Base-by-base conservation (phyloP, 306 rosid genomes). In the Quercus suber region DNA sequence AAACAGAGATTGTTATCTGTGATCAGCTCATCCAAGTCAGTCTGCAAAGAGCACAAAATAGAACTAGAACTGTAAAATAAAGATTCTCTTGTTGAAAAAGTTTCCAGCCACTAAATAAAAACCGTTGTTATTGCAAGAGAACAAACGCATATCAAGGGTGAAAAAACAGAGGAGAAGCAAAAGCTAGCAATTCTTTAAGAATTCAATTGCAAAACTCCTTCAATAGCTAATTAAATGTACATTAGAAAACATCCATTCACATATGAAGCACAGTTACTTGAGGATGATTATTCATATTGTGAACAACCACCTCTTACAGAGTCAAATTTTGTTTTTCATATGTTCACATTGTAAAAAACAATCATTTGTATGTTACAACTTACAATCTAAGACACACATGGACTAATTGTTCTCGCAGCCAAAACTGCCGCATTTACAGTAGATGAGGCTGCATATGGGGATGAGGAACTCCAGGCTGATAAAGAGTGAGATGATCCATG, bases 401-500 rank as follows among this genome's bases (percentile, higher is more conserved):
- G 82, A 78, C 49, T 52, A 71, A 78, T 43, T 73, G 79, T 63
- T 79, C 75, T 64, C 53, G 12, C 25, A 81, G 45, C 41, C 12
- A 60, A 75, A 82, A 70, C 52, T 70, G 75, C 25, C 59, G 64
- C 27, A 27, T 30, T 86, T 80, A 90, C 14, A 81, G 81, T 45
- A 82, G 83, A 64, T 73, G 84, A 63, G 89, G 78, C 57, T 83
- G 93, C 75, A 90, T 80, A 88, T 84, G 95, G 76, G 91, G 91
- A 72, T 88, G 97, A 83, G 86, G 53, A 49, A 49, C 89, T 82
- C 97, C 97, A 0, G 94, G 73, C 84, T 94, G 99, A 83, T 87
- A 92, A 80, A 94, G 97, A 69, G 90, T 88, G 74, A 92, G 99
- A 71, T 89, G 89, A 81, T 91, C 90, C 49, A 92, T 80, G 71